Conservation (phyloP, 768 basidiomycete genomes). For the Lactarius akahatsu region DNA sequence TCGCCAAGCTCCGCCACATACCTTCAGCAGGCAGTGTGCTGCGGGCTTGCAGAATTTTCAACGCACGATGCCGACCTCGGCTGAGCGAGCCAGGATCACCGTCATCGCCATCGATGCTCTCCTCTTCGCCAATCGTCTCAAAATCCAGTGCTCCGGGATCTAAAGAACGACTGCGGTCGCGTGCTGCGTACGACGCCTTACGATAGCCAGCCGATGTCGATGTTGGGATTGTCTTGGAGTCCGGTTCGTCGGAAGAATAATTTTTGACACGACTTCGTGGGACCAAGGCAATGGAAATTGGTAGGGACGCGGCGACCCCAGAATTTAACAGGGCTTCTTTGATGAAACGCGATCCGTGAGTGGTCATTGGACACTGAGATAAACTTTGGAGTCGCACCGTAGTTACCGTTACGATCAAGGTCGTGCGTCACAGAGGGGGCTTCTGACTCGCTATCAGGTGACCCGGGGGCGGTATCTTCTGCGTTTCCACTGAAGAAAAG, state of each 20-base stretch:
- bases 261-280: conserved; percentile 26
- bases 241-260: neutral
- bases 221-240: conserved; percentile 34
- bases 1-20: conserved; percentile 80
- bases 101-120: conserved; percentile 36
- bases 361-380: neutral
- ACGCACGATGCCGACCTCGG: conserved; percentile 57
- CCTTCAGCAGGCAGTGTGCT: conserved; percentile 66
- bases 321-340: conserved; percentile 6
- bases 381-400: neutral
- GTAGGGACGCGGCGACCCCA: conserved; percentile 54
- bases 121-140: conserved; percentile 47
- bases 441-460: conserved; percentile 35
- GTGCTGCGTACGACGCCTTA: conserved; percentile 63
- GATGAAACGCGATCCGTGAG: neutral
- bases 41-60: conserved; percentile 68
- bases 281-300: conserved; percentile 54
- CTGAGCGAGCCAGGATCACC: conserved; percentile 38
- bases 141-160: conserved; percentile 74
- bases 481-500: conserved; percentile 46
- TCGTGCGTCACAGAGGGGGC: conserved; percentile 28
- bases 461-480: conserved; percentile 33
- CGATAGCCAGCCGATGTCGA: conserved; percentile 36
- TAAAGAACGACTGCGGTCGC: conserved; percentile 59
- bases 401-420: conserved; percentile 27